These are phyloP conservation scores for Clarireedia hainanense DNA, from an alignment of 2,329 filamentous ascomycete genomes.

Conservation along the genomic window DNA sequence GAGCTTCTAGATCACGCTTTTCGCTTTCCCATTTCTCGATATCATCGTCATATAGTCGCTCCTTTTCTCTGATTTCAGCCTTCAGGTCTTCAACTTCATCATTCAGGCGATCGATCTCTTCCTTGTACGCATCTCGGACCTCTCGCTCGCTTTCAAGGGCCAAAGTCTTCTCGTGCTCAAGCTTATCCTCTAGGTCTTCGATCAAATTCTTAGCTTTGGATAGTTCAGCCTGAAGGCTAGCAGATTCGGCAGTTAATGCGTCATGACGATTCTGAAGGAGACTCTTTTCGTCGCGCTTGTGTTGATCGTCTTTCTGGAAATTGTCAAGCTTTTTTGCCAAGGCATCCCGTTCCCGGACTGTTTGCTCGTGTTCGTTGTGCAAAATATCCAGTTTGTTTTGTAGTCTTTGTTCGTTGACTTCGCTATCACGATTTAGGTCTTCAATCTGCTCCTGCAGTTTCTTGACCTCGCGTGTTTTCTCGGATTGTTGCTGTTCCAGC, in stretches of 20 bases:
- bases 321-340: conserved; percentile 10
- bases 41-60: conserved; percentile 62
- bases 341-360: conserved; percentile 15
- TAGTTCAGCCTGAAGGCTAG: conserved; percentile 58
- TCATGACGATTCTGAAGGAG: conserved; percentile 63
- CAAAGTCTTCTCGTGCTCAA: conserved; percentile 35
- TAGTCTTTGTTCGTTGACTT: conserved; percentile 24
- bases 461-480: conserved; percentile 34
- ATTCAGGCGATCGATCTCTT: conserved; percentile 45
- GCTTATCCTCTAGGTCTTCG: conserved; percentile 39
- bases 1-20: conserved; percentile 55
- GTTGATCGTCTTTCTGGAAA: conserved; percentile 48
- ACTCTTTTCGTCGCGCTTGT: conserved; percentile 57
- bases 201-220: conserved; percentile 36
- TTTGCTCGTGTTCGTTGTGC: conserved; percentile 33
- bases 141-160: conserved; percentile 49
- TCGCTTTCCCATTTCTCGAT: conserved; percentile 66
- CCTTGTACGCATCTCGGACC: conserved; percentile 45
- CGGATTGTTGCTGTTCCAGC: conserved; percentile 36
- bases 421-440: conserved; percentile 23
- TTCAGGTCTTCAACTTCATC: conserved; percentile 44
- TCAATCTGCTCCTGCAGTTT: conserved; percentile 37
- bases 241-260: conserved; percentile 56
- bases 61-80: conserved; percentile 58
- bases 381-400: conserved; percentile 37